Evolutionary conservation across 106 monocot genomes (phyloP), one percentile per base, ranked within the genome.

Genomic region (Triglochin maritima): DNA sequence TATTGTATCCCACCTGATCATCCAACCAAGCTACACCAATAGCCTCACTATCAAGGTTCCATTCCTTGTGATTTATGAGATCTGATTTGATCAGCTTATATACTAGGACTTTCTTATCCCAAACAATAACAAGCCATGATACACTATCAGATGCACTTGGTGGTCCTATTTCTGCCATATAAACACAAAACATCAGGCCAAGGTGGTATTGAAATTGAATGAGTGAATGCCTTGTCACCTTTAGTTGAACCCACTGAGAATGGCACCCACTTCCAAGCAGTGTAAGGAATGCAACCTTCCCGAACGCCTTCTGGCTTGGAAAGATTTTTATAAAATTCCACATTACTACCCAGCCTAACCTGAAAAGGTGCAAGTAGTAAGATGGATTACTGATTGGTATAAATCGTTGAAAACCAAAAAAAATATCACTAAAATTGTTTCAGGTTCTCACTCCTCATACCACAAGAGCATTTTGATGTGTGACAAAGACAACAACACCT

Each of bases 261-360:
- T 50, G 61, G 57, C 41, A 78, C 78, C 56, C 71, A 86, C 72
- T 84, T 98, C 96, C 96, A 98, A 65, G 96, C 91, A 68, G 91
- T 84, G 63, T 98, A 98, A 57, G 96, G 91, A 78, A 98, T 81
- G 47, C 91, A 98, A 51, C 96, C 96, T 81, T 98, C 91, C 48
- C 86, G 80, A 47, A 82, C 81, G 8, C 91, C 91, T 70, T 98
- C 96, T 74, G 96, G 96, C 66, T 74, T 98, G 14, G 78, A 56
- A 66, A 98, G 76, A 14, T 75, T 85, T 46, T 82, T 83, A 77
- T 82, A 86, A 29, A 82, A 64, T 72, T 84, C 84, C 13, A 86
- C 64, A 74, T 59, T 80, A 16, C 88, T 79, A 79, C 74, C 80
- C 13, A 98, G 79, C 66, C 81, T 98, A 46, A 86, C 82, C 96